Evolutionary conservation across 768 basidiomycete species (phyloP).

Genomic region (Psilocybe cyanescens): DNA sequence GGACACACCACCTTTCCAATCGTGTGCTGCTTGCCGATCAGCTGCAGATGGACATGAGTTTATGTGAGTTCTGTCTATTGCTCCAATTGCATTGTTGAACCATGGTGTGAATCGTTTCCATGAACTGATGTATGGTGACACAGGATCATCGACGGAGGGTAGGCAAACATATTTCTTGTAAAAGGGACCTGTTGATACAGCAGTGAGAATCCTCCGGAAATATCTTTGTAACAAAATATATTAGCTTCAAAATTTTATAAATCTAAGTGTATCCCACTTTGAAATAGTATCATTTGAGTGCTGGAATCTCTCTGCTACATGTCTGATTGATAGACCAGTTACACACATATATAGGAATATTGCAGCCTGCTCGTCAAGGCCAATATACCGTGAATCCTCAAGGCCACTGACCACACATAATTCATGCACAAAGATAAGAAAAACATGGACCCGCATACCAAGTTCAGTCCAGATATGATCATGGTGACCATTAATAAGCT

Average conservation of each 20-base stretch:
- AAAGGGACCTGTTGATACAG: neutral
- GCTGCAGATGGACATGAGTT: neutral
- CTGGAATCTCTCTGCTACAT: no score
- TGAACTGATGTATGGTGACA: neutral
- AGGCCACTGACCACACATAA: no score
- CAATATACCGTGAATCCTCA: no score
- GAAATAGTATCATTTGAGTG: no score
- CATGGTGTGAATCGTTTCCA: neutral
- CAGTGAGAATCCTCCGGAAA: neutral
- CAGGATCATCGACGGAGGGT: neutral
- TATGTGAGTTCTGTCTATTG: neutral
- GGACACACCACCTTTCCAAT: constrained; percentile 26
- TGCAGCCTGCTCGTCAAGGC: no score
- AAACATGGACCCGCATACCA: neutral
- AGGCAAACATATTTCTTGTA: neutral
- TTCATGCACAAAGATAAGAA: no score
- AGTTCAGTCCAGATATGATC: neutral
- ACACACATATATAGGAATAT: no score
- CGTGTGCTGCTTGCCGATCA: constrained; percentile 11
- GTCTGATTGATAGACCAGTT: no score
- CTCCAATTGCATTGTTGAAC: neutral
- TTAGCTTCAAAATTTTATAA: no score
- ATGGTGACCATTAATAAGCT: neutral
- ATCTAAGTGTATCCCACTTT: no score
- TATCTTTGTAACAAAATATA: neutral